Base-by-base conservation (phyloP, 768 basidiomycete genomes). In the Ephemerocybe angulata region DNA sequence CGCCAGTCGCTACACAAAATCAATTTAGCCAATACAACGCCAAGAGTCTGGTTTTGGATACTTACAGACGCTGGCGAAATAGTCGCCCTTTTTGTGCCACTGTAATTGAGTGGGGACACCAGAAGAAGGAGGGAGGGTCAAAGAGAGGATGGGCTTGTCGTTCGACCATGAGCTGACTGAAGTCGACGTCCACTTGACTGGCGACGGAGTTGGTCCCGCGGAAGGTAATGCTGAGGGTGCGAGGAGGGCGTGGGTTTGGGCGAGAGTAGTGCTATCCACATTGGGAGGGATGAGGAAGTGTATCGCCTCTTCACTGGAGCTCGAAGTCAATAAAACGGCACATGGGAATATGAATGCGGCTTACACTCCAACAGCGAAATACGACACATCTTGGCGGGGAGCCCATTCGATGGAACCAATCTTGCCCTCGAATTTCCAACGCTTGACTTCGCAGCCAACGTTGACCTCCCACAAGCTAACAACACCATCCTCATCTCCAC, bases 51-150 rank as follows among this genome's bases (percentile, higher is more conserved):
- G 15, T 37, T 13, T 52, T 3, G 49, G 30, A 27, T 22, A 86
- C 93, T 71, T 67, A 98, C 96, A 90, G 56, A 98, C 93, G 47
- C 91, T 91, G 43, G 96, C 87, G 60, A 99, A 76, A 65, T 99
- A 99, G 68, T 99, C 97, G 47, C 97, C 97, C 64, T 86, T 84
- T 50, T 89, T 79, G 70, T 99, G 97, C 93, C 95, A 98, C 33
- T 87, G 72, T 10, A 98, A 76, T 65, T 97, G 92, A 63, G 82
- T 88, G 4, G 88, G 82, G 38, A 83, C 63, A 4, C 89, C 88
- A 29, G 90, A 87, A 8, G 79, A 79, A 5, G 81, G 63, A 4
- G 87, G 87, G 40, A 93, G 69, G 38, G 72, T 74, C 52, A 90
- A 67, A 6, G 81, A 83, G 47, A 93, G 71, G 62, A 84, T 75